Base-by-base conservation (phyloP, 2,329 filamentous ascomycete genomes). In the Trichoderma sp. region DNA sequence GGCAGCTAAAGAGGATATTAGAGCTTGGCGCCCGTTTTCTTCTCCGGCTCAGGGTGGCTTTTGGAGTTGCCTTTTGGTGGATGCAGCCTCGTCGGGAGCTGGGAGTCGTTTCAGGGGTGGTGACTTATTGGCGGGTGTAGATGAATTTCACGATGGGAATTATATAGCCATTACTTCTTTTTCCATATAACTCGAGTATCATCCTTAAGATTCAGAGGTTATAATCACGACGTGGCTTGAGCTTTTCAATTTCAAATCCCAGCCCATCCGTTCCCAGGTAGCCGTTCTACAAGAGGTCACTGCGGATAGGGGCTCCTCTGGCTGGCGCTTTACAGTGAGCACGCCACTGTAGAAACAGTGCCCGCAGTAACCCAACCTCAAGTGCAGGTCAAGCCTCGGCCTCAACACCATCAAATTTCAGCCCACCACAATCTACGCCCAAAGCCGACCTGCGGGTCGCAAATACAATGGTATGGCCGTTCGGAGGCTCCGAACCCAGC, bases 391-490 rank as follows among this genome's bases (percentile, higher is more conserved):
- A 30, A 26, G 26, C 15, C 34, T 26, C 41, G 39, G 41, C 41
- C 41, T 47, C 41, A 17, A 47, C 21, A 26, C 39, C 48, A 30
- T 34, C 34, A 39, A 39, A 39, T 39, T 39, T 24, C 39, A 51
- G 43, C 58, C 26, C 19, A 28, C 10, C 61, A 41, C 24, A 26
- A 17, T 43, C 50, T 3, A 68, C 45, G 63, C 61, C 34, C 34
- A 58, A 51, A 64, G 64, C 63, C 70, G 72, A 68, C 71, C 71
- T 67, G 59, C 64, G 69, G 72, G 75, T 75, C 72, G 72, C 68
- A 69, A 71, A 66, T 64, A 76, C 66, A 69, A 79, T 79, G 78
- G 73, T 78, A 71, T 79, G 78, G 78, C 78, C 78, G 15, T 79
- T 79, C 69, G 73, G 74, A 70, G 73, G 74, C 45, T 72, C 71